Conservation (phyloP, 1,139 yeast species). For the Pichia sp. region DNA sequence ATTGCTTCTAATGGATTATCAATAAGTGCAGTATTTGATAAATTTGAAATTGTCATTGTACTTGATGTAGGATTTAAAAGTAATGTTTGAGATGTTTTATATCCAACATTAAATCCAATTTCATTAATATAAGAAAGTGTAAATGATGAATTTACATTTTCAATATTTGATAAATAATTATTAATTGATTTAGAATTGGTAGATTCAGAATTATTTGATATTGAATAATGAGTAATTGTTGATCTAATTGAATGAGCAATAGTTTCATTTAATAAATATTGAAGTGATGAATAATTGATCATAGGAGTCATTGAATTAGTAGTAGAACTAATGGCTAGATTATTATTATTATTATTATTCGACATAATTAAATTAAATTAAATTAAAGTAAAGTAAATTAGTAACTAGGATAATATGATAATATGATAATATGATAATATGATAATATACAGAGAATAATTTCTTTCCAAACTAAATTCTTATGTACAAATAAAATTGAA, state of each 20-base stretch:
- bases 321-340: background rate
- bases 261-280: conserved; percentile 10
- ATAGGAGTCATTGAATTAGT: background rate
- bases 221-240: background rate
- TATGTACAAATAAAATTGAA: no score
- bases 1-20: conserved; percentile 51
- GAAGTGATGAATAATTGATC: conserved; percentile 5
- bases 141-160: conserved; percentile 29
- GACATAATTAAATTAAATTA: no score
- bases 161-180: conserved; percentile 26
- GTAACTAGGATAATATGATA: no score
- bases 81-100: conserved; percentile 9
- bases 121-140: conserved; percentile 7
- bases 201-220: background rate
- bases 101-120: conserved; percentile 13
- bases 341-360: no score
- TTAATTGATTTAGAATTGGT: background rate
- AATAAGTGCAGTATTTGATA: conserved; percentile 13
- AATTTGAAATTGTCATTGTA: conserved; percentile 3
- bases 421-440: no score
- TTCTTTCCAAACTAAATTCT: no score
- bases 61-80: conserved; percentile 4
- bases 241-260: conserved; percentile 6
- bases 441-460: no score
- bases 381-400: no score